Evolutionary conservation across 2,329 filamentous ascomycete genomes (phyloP).

Genomic region (Sordariomycetes sp.): DNA sequence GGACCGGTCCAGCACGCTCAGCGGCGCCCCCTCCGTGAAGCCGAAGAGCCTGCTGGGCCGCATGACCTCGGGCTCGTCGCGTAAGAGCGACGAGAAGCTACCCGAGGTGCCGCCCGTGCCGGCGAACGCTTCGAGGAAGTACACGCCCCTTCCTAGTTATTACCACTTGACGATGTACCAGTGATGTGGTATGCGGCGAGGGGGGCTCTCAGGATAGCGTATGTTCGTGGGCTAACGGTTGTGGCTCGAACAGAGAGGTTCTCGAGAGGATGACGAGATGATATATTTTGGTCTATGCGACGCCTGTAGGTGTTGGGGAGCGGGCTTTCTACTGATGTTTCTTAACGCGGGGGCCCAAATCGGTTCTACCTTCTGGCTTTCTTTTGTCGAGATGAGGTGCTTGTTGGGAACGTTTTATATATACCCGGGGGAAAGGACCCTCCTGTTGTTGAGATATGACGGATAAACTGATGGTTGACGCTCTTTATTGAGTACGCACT

Average conservation of each 20-base stretch:
- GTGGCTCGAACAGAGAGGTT: too few relatives aligned
- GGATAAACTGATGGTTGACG: too few relatives aligned
- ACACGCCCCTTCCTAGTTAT: background rate
- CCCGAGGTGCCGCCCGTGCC: background rate
- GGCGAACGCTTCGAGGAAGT: background rate
- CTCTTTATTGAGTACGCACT: too few relatives aligned
- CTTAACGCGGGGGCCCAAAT: too few relatives aligned
- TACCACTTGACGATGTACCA: background rate
- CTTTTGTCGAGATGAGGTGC: background rate
- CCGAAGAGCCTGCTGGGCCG: slow-evolving; percentile 1
- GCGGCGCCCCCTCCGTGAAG: background rate
- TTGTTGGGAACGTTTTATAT: background rate
- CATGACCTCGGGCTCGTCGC: slow-evolving; percentile 1
- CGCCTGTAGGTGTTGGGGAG: too few relatives aligned
- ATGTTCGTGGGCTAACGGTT: background rate
- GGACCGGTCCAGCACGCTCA: background rate
- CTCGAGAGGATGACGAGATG: too few relatives aligned
- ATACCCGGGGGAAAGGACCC: background rate
- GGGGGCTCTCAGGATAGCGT: background rate
- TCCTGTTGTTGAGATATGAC: background rate
- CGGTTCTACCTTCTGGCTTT: too few relatives aligned
- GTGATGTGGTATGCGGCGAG: background rate
- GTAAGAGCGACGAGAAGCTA: slow-evolving; percentile 4
- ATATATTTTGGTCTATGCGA: too few relatives aligned
- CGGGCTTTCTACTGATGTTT: too few relatives aligned